Evolutionary conservation across 208 protist genomes (phyloP).

Genomic region (Crithidia acanthocephali): DNA sequence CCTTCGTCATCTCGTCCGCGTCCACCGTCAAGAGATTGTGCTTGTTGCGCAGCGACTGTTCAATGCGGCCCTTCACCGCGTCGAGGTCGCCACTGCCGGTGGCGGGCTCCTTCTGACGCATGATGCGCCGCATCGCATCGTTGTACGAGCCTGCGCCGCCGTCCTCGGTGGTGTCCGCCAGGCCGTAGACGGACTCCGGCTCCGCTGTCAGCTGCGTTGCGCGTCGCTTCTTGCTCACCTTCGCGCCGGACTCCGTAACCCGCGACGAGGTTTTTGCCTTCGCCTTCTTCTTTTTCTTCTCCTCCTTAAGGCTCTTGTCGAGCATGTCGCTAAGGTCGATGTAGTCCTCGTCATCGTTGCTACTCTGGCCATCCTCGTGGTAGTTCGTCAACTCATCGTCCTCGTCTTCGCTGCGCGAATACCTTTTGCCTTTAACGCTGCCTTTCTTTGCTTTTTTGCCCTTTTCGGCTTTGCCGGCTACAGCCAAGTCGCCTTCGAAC

Average conservation of each 20-base stretch:
- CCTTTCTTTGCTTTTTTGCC: constrained; percentile 1
- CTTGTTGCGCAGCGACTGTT: constrained; percentile 63
- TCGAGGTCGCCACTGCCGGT: constrained; percentile 34
- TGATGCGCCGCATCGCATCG: constrained; percentile 49
- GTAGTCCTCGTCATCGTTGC: constrained; percentile 73
- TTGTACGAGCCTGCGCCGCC: constrained; percentile 42
- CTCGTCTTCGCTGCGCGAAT: constrained; percentile 12
- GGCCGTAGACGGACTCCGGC: constrained; percentile 69
- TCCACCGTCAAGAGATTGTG: constrained; percentile 78
- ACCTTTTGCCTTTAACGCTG: not conserved
- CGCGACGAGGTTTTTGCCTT: constrained; percentile 47
- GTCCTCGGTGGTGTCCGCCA: constrained; percentile 31
- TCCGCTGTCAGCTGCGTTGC: constrained; percentile 51
- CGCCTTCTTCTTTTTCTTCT: constrained; percentile 55
- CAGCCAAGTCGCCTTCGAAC: constrained; percentile 45
- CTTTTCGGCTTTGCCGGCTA: constrained; percentile 48
- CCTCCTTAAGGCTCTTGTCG: constrained; percentile 55
- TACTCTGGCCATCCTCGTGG: constrained; percentile 57
- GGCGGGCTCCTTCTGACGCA: constrained; percentile 35
- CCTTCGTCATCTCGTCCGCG: constrained; percentile 73
- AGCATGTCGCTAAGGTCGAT: constrained; percentile 90
- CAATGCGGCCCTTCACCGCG: constrained; percentile 42
- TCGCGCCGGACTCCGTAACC: constrained; percentile 37
- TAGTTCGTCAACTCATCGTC: constrained; percentile 57
- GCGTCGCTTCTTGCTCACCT: constrained; percentile 49